Base-by-base conservation (phyloP, 1,284 basidiomycete genomes). In the Malassezia sympodialis region DNA sequence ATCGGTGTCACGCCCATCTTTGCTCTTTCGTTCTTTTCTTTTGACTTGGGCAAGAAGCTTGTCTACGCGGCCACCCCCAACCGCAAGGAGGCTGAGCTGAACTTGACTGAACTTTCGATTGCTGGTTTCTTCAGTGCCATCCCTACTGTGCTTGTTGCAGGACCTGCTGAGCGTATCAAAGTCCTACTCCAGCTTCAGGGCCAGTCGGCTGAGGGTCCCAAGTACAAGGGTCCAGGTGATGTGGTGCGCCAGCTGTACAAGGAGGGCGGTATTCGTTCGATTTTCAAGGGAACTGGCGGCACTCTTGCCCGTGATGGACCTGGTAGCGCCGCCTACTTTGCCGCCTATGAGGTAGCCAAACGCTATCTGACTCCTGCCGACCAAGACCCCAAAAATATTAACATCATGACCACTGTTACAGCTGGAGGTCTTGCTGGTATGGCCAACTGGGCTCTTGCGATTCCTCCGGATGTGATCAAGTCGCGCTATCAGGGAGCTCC, bases 1-100 rank as follows among this genome's bases (percentile, higher is more conserved):
- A 79, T 96, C 32, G 94, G 94, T 51, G 90, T 99, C 28, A 96
- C 94, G 2, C 94, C 94, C 45, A 98, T 98, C 74, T 99, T 98
- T 73, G 94, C 94, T 12, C 80, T 98, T 42, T 96, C 90, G 3
- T 99, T 99, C 80, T 96, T 91, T 90, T 90, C 88, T 17, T 98
- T 96, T 76, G 91, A 96, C 73, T 80, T 85, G 59, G 90, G 93
- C 40, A 96, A 96, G 77, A 83, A 86, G 65, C 77, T 96, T 58
- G 88, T 96, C 51, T 82, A 84, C 67, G 73, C 83, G 17, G 54
- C 73, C n/a, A 79, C 79, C 0, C 78, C 79, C 10, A 80, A 85
- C 59, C 82, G 89, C 51, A 80, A 77, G 46, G 82, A 79, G 51
- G 79, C 82, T 49, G 73, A 78, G 26, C 79, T 99, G 41, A 83